Evolutionary conservation across 805 yeast species (phyloP).

Genomic region (Candida yuanshanica): DNA sequence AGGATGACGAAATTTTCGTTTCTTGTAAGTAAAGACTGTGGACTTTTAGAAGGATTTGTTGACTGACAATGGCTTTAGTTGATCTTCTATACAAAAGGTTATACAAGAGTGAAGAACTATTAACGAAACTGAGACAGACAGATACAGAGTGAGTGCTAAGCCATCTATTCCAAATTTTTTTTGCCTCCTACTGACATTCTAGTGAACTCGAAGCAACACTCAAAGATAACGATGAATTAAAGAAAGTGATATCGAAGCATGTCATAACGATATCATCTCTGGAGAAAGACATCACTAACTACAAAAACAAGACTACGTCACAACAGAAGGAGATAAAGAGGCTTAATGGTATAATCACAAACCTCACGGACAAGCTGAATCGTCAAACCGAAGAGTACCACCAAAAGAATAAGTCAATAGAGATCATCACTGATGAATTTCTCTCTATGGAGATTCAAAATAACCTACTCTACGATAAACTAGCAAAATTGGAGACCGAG

Average conservation of each 20-base stretch:
- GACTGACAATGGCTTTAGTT: constrained; percentile 7
- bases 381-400: constrained; percentile 23
- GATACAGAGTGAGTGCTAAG: constrained; percentile 1
- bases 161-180: background rate
- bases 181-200: constrained; percentile 7
- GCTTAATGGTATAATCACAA: constrained; percentile 24
- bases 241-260: constrained; percentile 2
- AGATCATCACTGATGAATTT: constrained; percentile 61
- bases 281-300: background rate
- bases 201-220: constrained; percentile 5
- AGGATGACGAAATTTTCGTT: constrained; percentile 1
- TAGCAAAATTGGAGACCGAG: constrained; percentile 37
- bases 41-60: background rate
- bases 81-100: constrained; percentile 10
- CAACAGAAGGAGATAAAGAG: constrained; percentile 19
- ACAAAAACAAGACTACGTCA: constrained; percentile 15
- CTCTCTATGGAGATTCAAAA: constrained; percentile 55
- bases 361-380: constrained; percentile 24
- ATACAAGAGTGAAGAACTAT: constrained; percentile 10
- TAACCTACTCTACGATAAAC: constrained; percentile 29
- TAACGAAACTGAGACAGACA: constrained; percentile 1
- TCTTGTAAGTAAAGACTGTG: constrained; percentile 5
- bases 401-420: constrained; percentile 50
- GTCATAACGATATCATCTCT: background rate
- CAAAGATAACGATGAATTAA: constrained; percentile 3